Conservation (phyloP, 75 land plant genomes). For the Gnetum montanum region DNA sequence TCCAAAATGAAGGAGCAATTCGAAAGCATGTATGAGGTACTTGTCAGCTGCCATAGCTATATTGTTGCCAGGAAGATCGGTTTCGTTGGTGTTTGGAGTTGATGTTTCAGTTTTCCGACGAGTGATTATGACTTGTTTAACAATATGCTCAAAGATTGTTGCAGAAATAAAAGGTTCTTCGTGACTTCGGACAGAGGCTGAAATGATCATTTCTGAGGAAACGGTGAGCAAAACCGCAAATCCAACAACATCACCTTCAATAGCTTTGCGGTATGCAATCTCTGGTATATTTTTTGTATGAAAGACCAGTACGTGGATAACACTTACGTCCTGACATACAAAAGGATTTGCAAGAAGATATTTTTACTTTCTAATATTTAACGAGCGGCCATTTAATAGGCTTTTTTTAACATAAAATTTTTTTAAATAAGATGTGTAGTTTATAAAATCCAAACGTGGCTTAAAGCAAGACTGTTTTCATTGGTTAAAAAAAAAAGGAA, state of each 20-base stretch:
- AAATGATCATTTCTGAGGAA: conserved; percentile 5
- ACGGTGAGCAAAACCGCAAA: conserved; percentile 33
- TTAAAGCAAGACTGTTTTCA: too few relatives aligned
- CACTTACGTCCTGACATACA: background rate
- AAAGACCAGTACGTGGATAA: background rate
- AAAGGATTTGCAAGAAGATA: too few relatives aligned
- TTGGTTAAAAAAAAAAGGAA: too few relatives aligned
- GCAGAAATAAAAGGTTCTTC: conserved; percentile 4
- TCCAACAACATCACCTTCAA: conserved; percentile 18
- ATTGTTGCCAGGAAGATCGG: too few relatives aligned
- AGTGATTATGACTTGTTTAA: conserved; percentile 8
- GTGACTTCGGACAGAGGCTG: conserved; percentile 5
- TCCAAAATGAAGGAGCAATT: conserved; percentile 22
- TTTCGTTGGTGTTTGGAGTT: too few relatives aligned
- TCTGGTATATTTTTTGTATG: conserved; percentile 24
- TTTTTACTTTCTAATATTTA: too few relatives aligned
- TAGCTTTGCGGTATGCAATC: conserved; percentile 20
- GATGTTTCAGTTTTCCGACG: too few relatives aligned
- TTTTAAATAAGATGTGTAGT: too few relatives aligned
- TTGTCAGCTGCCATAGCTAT: background rate
- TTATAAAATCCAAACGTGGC: too few relatives aligned
- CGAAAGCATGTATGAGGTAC: background rate
- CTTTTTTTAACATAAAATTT: too few relatives aligned
- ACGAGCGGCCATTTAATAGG: too few relatives aligned
- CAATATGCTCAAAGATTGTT: conserved; percentile 22